Percentiles rank a stretch among this genome's conserved stretches.
phyloP scores from a whole-genome alignment of 1,139 yeast genomes.

The Taphrina flavorubra region DNA sequence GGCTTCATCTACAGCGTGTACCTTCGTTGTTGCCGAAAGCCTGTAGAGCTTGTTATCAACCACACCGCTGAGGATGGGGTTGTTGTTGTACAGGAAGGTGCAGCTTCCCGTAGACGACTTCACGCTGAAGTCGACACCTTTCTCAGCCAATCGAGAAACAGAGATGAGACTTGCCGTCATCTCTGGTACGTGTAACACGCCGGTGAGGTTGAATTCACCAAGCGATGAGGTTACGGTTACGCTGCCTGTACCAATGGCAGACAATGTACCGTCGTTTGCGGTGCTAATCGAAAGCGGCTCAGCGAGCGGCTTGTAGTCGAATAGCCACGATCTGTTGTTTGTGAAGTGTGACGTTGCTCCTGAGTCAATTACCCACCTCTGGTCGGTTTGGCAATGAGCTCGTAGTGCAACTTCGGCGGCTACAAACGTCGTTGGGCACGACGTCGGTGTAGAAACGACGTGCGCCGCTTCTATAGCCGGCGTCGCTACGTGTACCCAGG shows the following conservation, averaged over 20 bases:
- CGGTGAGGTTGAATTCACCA: neutral
- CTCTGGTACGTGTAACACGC: neutral
- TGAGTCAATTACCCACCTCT: neutral
- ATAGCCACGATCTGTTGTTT: neutral
- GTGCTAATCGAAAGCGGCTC: neutral
- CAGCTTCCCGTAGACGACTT: too few relatives aligned
- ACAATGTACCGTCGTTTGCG: neutral
- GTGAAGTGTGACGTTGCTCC: conserved; percentile 8
- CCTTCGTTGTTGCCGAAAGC: too few relatives aligned
- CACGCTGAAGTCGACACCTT: neutral
- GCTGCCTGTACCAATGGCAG: neutral
- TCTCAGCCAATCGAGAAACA: neutral
- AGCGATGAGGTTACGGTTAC: neutral
- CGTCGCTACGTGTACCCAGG: too few relatives aligned
- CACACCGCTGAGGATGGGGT: too few relatives aligned
- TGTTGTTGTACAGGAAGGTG: too few relatives aligned
- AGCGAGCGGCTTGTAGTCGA: neutral
- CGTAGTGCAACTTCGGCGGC: too few relatives aligned
- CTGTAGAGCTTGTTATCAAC: too few relatives aligned
- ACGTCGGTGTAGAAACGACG: too few relatives aligned
- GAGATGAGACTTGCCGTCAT: neutral
- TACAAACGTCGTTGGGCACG: too few relatives aligned
- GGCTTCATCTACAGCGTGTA: too few relatives aligned
- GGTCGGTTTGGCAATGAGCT: too few relatives aligned
- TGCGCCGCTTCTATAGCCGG: too few relatives aligned